phyloP scores from a whole-genome alignment of 2,329 filamentous ascomycete genomes.

The Fusarium verrucosum region DNA sequence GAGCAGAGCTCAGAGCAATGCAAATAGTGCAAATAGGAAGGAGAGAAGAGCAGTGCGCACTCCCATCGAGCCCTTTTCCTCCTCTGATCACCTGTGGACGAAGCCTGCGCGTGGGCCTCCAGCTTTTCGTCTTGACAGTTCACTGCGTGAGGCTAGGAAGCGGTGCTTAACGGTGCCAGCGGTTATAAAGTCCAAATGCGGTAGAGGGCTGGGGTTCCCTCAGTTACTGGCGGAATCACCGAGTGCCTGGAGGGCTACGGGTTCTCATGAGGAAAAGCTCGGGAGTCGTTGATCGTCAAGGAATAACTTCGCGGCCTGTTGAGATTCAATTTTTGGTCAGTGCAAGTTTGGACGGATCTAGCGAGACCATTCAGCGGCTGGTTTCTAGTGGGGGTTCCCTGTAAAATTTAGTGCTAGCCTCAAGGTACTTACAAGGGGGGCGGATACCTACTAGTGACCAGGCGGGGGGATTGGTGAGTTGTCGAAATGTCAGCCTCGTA shows the following conservation, averaged over 20 bases:
- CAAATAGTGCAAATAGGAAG: neutral
- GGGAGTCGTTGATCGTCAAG: neutral
- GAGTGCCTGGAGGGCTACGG: neutral
- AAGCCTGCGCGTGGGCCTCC: constrained; percentile 40
- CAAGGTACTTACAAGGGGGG: constrained; percentile 9
- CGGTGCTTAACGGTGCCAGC: constrained; percentile 20
- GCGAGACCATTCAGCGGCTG: constrained; percentile 9
- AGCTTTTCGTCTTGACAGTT: constrained; percentile 42
- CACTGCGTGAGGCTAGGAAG: constrained; percentile 24
- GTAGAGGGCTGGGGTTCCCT: neutral
- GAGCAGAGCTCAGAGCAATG: constrained; percentile 19
- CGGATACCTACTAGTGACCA: neutral
- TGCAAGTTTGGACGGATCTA: constrained; percentile 7
- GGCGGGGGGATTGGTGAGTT: neutral
- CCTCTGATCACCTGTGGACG: constrained; percentile 31
- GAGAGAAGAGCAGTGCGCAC: constrained; percentile 40
- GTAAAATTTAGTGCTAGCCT: constrained; percentile 33
- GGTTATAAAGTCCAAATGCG: neutral
- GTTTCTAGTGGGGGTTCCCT: constrained; percentile 35
- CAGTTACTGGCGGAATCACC: neutral
- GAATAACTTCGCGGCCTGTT: constrained; percentile 6
- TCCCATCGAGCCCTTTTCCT: constrained; percentile 45
- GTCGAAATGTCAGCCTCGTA: constrained; percentile 31
- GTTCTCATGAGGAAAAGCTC: constrained; percentile 1
- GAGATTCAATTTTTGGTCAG: constrained; percentile 1